A percentile compares a stretch with the other conserved stretches of the same genome.
phyloP scores from a whole-genome alignment of 495 filamentous ascomycete species.

The Lophiotrema nucula region DNA sequence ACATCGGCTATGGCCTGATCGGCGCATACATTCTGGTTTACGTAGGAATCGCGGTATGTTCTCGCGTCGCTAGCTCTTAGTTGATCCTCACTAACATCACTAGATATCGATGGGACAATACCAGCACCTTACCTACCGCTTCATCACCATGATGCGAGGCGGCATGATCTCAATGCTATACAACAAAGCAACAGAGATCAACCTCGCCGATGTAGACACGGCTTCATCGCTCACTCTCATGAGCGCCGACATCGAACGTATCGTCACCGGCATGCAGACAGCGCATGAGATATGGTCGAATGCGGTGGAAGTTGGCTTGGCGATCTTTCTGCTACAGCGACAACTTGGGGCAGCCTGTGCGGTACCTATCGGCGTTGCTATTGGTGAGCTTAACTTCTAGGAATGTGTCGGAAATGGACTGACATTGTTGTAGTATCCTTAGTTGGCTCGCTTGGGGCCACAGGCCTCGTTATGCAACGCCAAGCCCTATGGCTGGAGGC shows the following conservation, averaged over 20 bases:
- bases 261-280: conserved; percentile 40
- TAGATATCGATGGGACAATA: conserved; percentile 49
- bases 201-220: conserved; percentile 47
- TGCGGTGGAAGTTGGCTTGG: conserved; percentile 57
- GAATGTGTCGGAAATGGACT: not conserved
- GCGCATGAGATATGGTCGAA: conserved; percentile 55
- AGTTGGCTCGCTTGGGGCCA: conserved; percentile 45
- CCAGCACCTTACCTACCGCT: conserved; percentile 57
- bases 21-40: conserved; percentile 65
- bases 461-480: conserved; percentile 47
- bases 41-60: conserved; percentile 55
- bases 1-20: conserved; percentile 61
- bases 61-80: not conserved
- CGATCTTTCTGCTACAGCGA: conserved; percentile 56
- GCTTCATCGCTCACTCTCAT: conserved; percentile 61
- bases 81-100: not conserved
- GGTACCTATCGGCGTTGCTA: conserved; percentile 47
- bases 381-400: conserved; percentile 21
- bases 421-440: conserved; percentile 36
- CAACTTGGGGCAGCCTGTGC: conserved; percentile 57
- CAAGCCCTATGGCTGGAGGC: conserved; percentile 51
- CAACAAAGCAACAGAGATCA: conserved; percentile 49
- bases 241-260: conserved; percentile 51
- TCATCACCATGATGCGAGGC: conserved; percentile 60
- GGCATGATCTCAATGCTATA: conserved; percentile 59